A percentile compares a stretch with the other conserved stretches of the same genome.
Evolutionary conservation across 2,329 filamentous ascomycete species (phyloP).

Genomic region (Colletotrichum tabaci): DNA sequence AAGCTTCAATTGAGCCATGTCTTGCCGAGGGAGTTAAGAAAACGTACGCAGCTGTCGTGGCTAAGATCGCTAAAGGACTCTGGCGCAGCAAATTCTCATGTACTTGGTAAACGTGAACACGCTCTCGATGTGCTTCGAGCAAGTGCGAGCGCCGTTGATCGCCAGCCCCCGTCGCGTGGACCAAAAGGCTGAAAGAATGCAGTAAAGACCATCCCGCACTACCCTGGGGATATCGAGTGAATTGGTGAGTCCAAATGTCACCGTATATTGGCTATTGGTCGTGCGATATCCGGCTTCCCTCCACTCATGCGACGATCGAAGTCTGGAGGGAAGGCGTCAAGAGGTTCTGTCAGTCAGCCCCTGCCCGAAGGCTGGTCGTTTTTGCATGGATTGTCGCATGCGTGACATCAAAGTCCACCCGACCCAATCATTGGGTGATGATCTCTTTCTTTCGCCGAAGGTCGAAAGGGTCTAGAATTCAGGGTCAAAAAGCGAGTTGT

Average conservation of each 20-base stretch:
- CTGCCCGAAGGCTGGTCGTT: neutral
- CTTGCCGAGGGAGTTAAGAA: neutral
- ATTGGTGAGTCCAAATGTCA: slow-evolving; percentile 28
- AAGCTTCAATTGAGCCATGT: no score
- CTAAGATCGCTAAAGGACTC: neutral
- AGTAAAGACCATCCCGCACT: neutral
- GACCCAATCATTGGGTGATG: slow-evolving; percentile 28
- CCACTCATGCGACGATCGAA: slow-evolving; percentile 40
- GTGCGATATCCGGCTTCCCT: slow-evolving; percentile 31
- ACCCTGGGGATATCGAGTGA: neutral
- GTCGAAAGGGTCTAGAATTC: slow-evolving; percentile 28
- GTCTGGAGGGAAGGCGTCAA: slow-evolving; percentile 26
- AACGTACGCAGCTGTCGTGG: neutral
- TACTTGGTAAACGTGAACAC: no score
- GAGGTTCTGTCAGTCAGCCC: slow-evolving; percentile 16
- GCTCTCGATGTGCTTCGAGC: neutral
- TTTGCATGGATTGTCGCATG: slow-evolving; percentile 18
- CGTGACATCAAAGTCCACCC: slow-evolving; percentile 31
- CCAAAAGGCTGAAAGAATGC: neutral
- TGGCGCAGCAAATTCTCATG: neutral
- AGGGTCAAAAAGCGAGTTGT: slow-evolving; percentile 13
- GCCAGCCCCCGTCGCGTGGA: neutral
- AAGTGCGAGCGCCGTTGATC: neutral
- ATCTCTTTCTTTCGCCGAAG: slow-evolving; percentile 10
- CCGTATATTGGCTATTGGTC: slow-evolving; percentile 33